Conservation (phyloP, 805 yeast genomes). For the Candida hispaniensis region DNA sequence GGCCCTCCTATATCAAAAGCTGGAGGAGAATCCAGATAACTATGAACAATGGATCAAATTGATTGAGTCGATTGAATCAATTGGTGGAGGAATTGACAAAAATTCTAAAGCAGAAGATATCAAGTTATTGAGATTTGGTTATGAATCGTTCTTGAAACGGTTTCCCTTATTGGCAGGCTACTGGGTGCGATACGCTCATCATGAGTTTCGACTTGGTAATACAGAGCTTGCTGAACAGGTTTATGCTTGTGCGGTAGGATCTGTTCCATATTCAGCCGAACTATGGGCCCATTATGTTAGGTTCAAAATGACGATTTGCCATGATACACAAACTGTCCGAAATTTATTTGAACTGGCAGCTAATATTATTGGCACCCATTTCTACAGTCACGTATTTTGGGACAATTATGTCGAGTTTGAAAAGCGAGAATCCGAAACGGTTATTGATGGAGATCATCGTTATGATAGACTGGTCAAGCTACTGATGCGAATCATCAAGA, state of each 20-base stretch:
- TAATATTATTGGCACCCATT: conserved; percentile 52
- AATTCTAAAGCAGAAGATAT: conserved; percentile 24
- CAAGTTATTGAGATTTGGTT: conserved; percentile 24
- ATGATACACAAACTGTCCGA: conserved; percentile 19
- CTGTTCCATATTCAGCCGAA: conserved; percentile 26
- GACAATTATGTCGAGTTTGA: conserved; percentile 62
- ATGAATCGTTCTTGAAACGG: conserved; percentile 25
- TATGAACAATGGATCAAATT: conserved; percentile 30
- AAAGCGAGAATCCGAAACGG: conserved; percentile 31
- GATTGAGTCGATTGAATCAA: conserved; percentile 24
- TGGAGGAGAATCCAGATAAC: conserved; percentile 25
- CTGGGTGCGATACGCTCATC: conserved; percentile 34
- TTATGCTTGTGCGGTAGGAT: conserved; percentile 28
- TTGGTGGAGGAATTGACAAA: conserved; percentile 28
- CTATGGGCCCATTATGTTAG: conserved; percentile 32
- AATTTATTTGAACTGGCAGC: conserved; percentile 39
- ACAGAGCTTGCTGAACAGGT: conserved; percentile 28
- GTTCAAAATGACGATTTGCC: conserved; percentile 27
- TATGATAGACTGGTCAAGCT: conserved; percentile 31
- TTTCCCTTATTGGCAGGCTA: conserved; percentile 34
- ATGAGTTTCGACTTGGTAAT: conserved; percentile 28
- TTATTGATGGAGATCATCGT: conserved; percentile 24
- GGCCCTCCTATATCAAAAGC: conserved; percentile 17
- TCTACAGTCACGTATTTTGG: conserved; percentile 74
- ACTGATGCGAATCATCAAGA: conserved; percentile 29